Percentiles rank a stretch among this genome's conserved stretches.
Conservation (phyloP, 176 grass and related monocot genomes). For the Metroxylon sagu region DNA sequence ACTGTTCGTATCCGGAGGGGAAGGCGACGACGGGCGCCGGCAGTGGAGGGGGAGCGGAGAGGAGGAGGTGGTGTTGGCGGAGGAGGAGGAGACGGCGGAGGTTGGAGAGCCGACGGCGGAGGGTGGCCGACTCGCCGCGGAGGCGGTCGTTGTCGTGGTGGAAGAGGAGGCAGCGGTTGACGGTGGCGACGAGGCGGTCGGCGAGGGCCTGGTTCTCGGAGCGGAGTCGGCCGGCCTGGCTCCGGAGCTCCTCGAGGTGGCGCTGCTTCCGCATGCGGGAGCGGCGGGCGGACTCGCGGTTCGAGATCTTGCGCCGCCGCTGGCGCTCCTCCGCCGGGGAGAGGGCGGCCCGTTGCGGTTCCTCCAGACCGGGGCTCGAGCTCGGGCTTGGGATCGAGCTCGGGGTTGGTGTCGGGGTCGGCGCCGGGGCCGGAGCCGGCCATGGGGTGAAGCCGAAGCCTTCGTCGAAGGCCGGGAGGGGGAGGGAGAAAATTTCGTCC, state of each 20-base stretch:
- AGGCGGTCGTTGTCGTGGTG: constrained; percentile 24
- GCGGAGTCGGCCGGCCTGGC: constrained; percentile 9
- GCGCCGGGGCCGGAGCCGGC: background rate
- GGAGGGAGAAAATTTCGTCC: constrained; percentile 1
- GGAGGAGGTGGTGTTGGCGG: constrained; percentile 7
- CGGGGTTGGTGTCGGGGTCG: background rate
- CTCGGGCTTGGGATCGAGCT: background rate
- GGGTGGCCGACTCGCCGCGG: constrained; percentile 5
- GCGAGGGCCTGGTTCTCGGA: constrained; percentile 6
- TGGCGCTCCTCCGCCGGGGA: constrained; percentile 9
- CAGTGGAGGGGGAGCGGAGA: background rate
- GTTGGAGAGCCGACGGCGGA: constrained; percentile 21
- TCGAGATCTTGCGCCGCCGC: constrained; percentile 40
- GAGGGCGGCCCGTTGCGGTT: background rate
- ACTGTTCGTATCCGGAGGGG: constrained; percentile 34
- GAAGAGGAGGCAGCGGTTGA: background rate
- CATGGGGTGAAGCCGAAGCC: constrained; percentile 3
- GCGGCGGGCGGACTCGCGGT: constrained; percentile 57
- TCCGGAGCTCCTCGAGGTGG: constrained; percentile 26
- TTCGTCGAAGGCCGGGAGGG: constrained; percentile 10
- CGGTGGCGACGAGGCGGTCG: background rate
- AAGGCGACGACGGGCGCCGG: background rate
- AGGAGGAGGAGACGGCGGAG: constrained; percentile 10
- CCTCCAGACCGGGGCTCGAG: background rate
- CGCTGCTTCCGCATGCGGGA: constrained; percentile 36